These are phyloP conservation scores for Zizania latifolia DNA, from an alignment of 176 grass and related monocot genomes.

Conservation along the genomic window DNA sequence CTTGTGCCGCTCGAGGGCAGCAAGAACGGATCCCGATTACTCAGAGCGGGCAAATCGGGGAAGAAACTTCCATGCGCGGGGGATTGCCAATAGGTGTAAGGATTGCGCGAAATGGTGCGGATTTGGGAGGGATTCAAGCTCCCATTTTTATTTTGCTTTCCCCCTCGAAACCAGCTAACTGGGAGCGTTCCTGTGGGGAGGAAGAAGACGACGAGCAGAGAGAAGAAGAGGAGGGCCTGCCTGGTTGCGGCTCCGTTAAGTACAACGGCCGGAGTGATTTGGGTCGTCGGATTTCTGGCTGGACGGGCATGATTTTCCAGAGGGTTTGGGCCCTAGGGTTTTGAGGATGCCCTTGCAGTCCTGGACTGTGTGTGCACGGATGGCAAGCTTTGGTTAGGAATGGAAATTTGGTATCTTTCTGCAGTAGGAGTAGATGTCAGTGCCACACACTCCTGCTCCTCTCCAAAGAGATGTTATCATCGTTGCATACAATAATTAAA, in stretches of 20 bases:
- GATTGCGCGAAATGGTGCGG: neutral
- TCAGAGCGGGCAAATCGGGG: conserved; percentile 23
- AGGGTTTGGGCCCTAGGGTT: conserved; percentile 84
- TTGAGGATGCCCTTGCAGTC: conserved; percentile 15
- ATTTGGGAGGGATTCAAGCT: conserved; percentile 36
- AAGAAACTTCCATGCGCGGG: neutral
- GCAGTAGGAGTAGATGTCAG: no score
- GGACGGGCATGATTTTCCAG: neutral
- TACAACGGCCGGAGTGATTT: conserved; percentile 29
- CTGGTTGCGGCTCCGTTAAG: conserved; percentile 46
- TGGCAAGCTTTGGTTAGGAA: no score
- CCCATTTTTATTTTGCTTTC: neutral
- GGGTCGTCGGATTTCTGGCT: conserved; percentile 11
- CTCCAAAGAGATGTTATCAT: no score
- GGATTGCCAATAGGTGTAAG: neutral
- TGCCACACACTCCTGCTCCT: no score
- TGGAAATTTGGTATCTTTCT: no score
- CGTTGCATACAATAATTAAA: no score
- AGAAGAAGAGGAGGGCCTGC: conserved; percentile 13
- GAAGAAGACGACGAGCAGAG: no score
- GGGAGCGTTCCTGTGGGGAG: conserved; percentile 2
- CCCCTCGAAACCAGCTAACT: neutral
- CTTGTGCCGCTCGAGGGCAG: neutral
- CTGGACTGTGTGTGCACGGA: no score
- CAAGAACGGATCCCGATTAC: neutral